Evolutionary conservation across 805 yeast genomes (phyloP).

Genomic region (Candida railenensis): DNA sequence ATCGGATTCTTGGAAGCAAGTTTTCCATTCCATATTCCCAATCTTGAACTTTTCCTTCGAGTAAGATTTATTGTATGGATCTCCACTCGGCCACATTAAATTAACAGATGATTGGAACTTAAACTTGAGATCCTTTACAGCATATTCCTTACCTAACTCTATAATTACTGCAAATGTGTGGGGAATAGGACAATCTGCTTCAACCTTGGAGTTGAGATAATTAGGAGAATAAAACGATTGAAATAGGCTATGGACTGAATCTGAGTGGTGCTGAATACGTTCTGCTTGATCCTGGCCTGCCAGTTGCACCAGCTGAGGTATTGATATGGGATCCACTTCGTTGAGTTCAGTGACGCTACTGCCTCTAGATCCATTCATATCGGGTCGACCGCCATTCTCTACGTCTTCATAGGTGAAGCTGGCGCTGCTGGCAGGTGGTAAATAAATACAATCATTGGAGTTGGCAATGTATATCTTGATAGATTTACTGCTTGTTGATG

Average conservation of each 20-base stretch:
- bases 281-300: background rate
- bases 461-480: slow-evolving; percentile 35
- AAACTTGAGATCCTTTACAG: slow-evolving; percentile 35
- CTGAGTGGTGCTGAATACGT: background rate
- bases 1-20: slow-evolving; percentile 42
- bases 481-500: slow-evolving; percentile 26
- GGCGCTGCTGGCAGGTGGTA: slow-evolving; percentile 39
- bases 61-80: slow-evolving; percentile 45
- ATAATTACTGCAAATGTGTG: slow-evolving; percentile 54
- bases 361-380: background rate
- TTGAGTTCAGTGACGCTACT: background rate
- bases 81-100: slow-evolving; percentile 54
- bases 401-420: slow-evolving; percentile 43
- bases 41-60: slow-evolving; percentile 48
- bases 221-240: slow-evolving; percentile 25
- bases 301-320: background rate
- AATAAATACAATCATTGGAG: slow-evolving; percentile 37
- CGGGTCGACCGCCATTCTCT: slow-evolving; percentile 35
- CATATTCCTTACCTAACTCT: slow-evolving; percentile 40
- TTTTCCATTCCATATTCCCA: slow-evolving; percentile 49
- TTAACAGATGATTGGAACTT: slow-evolving; percentile 44
- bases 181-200: slow-evolving; percentile 42
- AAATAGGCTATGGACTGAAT: background rate
- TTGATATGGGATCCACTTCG: background rate
- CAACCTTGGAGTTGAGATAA: slow-evolving; percentile 35